These are phyloP conservation scores for Podaxis pistillaris DNA, from an alignment of 768 basidiomycete genomes.

Conservation along the genomic window DNA sequence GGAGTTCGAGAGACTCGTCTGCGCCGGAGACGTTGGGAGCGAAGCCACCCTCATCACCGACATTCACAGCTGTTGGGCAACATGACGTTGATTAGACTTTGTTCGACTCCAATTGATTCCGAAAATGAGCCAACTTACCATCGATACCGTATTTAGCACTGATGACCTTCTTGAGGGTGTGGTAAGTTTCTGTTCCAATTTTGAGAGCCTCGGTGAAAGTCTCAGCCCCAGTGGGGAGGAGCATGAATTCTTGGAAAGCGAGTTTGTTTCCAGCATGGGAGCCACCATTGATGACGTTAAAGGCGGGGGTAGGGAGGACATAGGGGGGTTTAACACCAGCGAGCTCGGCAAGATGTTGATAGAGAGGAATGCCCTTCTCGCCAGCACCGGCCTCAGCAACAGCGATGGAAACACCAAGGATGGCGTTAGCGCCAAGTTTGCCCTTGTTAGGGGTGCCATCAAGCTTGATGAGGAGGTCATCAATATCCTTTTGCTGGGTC, in stretches of 20 bases:
- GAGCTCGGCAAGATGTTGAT: conserved; percentile 94
- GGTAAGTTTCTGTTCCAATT: conserved; percentile 97
- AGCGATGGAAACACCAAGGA: conserved; percentile 97
- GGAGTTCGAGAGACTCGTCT: conserved; percentile 95
- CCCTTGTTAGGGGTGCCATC: conserved; percentile 99
- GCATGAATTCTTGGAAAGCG: conserved; percentile 99
- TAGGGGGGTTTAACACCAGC: conserved; percentile 94
- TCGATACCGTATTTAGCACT: conserved; percentile 99
- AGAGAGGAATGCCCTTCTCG: conserved; percentile 93
- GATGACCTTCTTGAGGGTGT: conserved; percentile 99
- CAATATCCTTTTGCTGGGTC: conserved; percentile 91
- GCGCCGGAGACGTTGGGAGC: conserved; percentile 97
- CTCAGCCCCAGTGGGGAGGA: conserved; percentile 90
- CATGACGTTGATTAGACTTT: conserved; percentile 12
- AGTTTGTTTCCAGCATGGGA: conserved; percentile 99
- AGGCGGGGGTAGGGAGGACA: conserved; percentile 87
- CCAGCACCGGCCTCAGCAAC: conserved; percentile 91
- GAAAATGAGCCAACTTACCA: conserved; percentile 45
- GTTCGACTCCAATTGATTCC: background rate
- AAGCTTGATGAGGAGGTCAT: conserved; percentile 97
- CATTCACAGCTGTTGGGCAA: conserved; percentile 78
- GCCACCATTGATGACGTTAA: conserved; percentile 99
- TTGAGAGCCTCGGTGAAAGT: conserved; percentile 97
- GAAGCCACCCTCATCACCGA: conserved; percentile 99
- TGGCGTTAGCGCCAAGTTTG: conserved; percentile 98